phyloP scores from a whole-genome alignment of 2,329 filamentous ascomycete genomes.

The Monilinia vaccinii-corymbosi region DNA sequence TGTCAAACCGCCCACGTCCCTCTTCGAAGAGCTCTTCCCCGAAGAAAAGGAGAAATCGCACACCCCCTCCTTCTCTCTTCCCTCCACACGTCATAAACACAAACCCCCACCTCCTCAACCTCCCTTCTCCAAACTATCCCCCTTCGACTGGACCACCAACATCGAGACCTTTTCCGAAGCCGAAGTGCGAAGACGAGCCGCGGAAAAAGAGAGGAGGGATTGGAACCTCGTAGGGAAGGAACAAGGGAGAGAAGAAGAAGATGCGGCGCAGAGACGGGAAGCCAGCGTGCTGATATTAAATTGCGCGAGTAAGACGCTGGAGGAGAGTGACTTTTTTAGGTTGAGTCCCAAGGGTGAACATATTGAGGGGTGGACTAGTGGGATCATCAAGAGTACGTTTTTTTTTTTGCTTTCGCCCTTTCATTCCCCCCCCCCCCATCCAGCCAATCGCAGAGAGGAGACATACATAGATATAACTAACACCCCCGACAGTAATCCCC shows the following conservation, averaged over 20 bases:
- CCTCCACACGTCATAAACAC: not conserved
- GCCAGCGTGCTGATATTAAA: conserved; percentile 42
- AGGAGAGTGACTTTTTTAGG: conserved; percentile 62
- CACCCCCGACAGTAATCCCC: conserved; percentile 43
- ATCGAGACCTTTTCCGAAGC: not conserved
- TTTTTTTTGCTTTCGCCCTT: not conserved
- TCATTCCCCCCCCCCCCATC: no score
- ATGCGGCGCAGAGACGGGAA: not conserved
- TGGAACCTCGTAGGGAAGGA: not conserved
- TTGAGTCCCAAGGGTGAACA: conserved; percentile 52
- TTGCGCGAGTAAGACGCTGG: conserved; percentile 49
- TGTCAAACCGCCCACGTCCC: conserved; percentile 19
- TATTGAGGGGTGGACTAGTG: conserved; percentile 58
- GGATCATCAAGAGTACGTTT: conserved; percentile 45
- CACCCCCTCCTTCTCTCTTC: not conserved
- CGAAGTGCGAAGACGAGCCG: not conserved
- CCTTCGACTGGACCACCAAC: conserved; percentile 21
- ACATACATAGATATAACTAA: not conserved
- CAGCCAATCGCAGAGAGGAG: not conserved
- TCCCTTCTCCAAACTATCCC: conserved; percentile 22
- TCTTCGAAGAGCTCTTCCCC: conserved; percentile 46
- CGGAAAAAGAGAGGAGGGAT: not conserved
- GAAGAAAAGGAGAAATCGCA: conserved; percentile 31
- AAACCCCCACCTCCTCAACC: not conserved
- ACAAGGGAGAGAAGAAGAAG: not conserved